Conservation (phyloP, 345 rosid species). For the Excoecaria cochinchinensis region DNA sequence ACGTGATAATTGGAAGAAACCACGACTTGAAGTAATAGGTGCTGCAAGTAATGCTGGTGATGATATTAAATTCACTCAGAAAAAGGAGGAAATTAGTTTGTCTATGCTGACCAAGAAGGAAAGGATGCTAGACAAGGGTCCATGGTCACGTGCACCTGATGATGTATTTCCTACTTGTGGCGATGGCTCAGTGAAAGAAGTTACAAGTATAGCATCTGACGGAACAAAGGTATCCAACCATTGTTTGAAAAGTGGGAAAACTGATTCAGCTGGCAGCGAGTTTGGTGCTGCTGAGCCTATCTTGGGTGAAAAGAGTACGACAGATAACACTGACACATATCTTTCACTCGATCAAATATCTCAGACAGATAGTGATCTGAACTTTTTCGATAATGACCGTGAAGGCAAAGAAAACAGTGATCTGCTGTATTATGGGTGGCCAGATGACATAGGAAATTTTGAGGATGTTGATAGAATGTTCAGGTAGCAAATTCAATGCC, state of each 20-base stretch:
- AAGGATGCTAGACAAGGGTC: constrained; percentile 54
- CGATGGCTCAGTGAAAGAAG: constrained; percentile 43
- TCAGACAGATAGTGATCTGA: constrained; percentile 50
- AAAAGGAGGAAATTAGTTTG: constrained; percentile 35
- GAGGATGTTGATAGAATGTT: constrained; percentile 94
- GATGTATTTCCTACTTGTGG: constrained; percentile 37
- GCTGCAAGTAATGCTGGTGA: constrained; percentile 33
- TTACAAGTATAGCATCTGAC: constrained; percentile 33
- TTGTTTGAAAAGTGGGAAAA: constrained; percentile 38
- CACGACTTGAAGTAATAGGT: constrained; percentile 39
- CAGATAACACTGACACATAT: constrained; percentile 38
- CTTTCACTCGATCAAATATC: constrained; percentile 51
- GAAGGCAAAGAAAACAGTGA: constrained; percentile 62
- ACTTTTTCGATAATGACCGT: constrained; percentile 48
- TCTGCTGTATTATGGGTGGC: constrained; percentile 72
- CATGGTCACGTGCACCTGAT: constrained; percentile 50
- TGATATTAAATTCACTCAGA: constrained; percentile 27
- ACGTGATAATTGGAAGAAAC: constrained; percentile 45
- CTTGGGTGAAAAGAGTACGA: constrained; percentile 40
- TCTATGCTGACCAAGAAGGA: constrained; percentile 30
- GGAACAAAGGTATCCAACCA: constrained; percentile 42
- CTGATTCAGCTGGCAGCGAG: constrained; percentile 33
- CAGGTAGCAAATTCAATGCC: constrained; percentile 42
- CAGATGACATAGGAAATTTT: constrained; percentile 71
- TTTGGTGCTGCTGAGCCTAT: constrained; percentile 43